These are phyloP conservation scores for Ceratonia siliqua DNA, from an alignment of 306 rosid genomes.

Conservation along the genomic window DNA sequence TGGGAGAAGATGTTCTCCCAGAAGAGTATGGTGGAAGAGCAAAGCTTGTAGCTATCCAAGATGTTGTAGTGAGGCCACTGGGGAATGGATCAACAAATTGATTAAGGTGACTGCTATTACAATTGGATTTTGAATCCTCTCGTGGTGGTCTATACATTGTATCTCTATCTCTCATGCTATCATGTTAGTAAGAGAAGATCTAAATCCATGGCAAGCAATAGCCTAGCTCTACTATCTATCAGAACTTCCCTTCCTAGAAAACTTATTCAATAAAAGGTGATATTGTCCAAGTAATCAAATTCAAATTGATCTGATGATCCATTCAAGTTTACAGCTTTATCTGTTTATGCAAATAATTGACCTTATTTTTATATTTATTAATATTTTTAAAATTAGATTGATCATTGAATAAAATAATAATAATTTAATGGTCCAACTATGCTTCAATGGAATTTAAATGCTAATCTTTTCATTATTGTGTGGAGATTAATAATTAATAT, in stretches of 20 bases:
- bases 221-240: background rate
- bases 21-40: slow-evolving; percentile 83
- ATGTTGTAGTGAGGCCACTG: slow-evolving; percentile 44
- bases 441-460: too few relatives aligned
- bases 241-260: background rate
- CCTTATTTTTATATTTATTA: too few relatives aligned
- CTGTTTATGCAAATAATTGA: background rate
- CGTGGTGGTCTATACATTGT: too few relatives aligned
- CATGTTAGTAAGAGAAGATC: too few relatives aligned
- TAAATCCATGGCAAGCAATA: too few relatives aligned
- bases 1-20: slow-evolving; percentile 82
- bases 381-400: too few relatives aligned
- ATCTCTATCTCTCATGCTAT: too few relatives aligned
- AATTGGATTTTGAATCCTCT: too few relatives aligned
- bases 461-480: too few relatives aligned
- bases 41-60: slow-evolving; percentile 66
- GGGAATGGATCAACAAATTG: slow-evolving; percentile 42
- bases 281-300: background rate
- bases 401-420: too few relatives aligned
- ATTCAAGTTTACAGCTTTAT: background rate
- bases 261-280: slow-evolving; percentile 12
- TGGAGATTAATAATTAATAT: too few relatives aligned
- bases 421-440: too few relatives aligned
- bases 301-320: background rate
- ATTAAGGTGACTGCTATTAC: background rate